Evolutionary conservation across 768 basidiomycete genomes (phyloP).

Genomic region (Boletus sp.): DNA sequence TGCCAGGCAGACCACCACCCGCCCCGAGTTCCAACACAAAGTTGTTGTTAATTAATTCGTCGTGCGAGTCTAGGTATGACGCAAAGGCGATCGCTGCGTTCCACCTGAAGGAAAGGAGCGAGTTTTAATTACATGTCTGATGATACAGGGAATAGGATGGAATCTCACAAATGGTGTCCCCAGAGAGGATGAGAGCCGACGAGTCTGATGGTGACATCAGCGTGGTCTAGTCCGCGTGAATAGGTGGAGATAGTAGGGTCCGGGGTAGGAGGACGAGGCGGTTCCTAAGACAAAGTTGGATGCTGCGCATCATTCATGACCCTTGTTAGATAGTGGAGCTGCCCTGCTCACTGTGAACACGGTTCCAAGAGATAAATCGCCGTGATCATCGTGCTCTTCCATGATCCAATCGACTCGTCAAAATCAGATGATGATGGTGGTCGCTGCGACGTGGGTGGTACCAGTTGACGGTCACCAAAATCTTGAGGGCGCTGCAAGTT

Average conservation of each 20-base stretch:
- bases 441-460: not conserved
- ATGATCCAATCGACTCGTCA: not conserved
- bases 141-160: not conserved
- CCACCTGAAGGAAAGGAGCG: conserved; percentile 51
- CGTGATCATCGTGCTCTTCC: conserved; percentile 25
- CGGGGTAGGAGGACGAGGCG: conserved; percentile 63
- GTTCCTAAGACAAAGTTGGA: conserved; percentile 41
- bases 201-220: conserved; percentile 55
- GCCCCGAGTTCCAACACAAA: conserved; percentile 88
- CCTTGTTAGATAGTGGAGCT: not conserved
- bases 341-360: conserved; percentile 49
- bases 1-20: conserved; percentile 84
- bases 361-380: conserved; percentile 36
- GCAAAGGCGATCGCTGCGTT: conserved; percentile 76
- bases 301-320: not conserved
- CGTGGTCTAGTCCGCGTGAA: conserved; percentile 29
- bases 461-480: not conserved
- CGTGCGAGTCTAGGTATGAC: conserved; percentile 58
- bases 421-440: not conserved
- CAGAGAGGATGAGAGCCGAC: conserved; percentile 81
- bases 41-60: conserved; percentile 41
- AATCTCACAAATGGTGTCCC: conserved; percentile 70
- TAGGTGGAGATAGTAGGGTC: conserved; percentile 54
- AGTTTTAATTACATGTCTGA: not conserved
- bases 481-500: not conserved